Conservation (phyloP, 2,329 filamentous ascomycete species). For the Ascomycota sp. region DNA sequence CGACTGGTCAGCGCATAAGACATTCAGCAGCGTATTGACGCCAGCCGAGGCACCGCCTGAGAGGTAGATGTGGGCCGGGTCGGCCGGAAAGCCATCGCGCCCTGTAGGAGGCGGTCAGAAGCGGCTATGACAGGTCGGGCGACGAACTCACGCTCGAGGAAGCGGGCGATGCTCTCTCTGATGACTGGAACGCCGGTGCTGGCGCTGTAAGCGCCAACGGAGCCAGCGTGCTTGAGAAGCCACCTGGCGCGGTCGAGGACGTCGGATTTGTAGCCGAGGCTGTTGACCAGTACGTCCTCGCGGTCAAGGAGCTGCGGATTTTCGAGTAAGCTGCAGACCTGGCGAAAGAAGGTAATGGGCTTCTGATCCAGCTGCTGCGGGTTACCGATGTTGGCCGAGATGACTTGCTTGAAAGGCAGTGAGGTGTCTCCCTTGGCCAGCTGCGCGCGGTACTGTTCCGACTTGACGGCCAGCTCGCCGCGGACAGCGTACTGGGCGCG, state of each 20-base stretch:
- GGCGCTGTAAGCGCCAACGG: slow-evolving; percentile 90
- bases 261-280: slow-evolving; percentile 75
- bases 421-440: slow-evolving; percentile 35
- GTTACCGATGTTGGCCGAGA: slow-evolving; percentile 97
- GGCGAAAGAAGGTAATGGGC: slow-evolving; percentile 96
- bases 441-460: slow-evolving; percentile 69
- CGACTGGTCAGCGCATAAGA: slow-evolving; percentile 60
- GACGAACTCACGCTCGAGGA: slow-evolving; percentile 54
- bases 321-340: slow-evolving; percentile 83
- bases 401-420: slow-evolving; percentile 76
- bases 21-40: slow-evolving; percentile 79
- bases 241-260: slow-evolving; percentile 66
- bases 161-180: slow-evolving; percentile 73
- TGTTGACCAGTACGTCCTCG: slow-evolving; percentile 53
- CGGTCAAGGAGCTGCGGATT: slow-evolving; percentile 72
- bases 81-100: slow-evolving; percentile 73
- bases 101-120: slow-evolving; percentile 20
- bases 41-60: slow-evolving; percentile 82
- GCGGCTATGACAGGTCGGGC: background rate
- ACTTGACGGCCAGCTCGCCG: slow-evolving; percentile 83
- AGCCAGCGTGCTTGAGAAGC: slow-evolving; percentile 67
- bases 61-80: slow-evolving; percentile 69
- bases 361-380: slow-evolving; percentile 98
- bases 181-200: slow-evolving; percentile 77
- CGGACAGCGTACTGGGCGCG: slow-evolving; percentile 90